These are phyloP conservation scores for Juglanconis sp. DNA, from an alignment of 2,329 filamentous ascomycete species.

Conservation along the genomic window DNA sequence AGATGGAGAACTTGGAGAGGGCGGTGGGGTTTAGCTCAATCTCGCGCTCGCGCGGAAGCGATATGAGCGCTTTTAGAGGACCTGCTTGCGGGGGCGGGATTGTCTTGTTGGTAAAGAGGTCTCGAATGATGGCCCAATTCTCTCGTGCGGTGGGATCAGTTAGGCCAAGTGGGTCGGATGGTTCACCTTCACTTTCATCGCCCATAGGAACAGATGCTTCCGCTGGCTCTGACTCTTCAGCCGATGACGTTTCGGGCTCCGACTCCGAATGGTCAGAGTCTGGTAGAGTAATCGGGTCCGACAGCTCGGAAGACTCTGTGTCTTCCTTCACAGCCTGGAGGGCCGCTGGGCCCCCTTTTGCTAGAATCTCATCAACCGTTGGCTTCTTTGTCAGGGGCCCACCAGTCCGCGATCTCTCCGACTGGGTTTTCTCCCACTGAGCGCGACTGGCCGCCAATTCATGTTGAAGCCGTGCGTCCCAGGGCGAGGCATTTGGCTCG, in stretches of 20 bases:
- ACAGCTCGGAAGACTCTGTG: background rate
- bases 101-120: background rate
- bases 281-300: background rate
- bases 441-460: background rate
- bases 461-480: background rate
- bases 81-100: background rate
- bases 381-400: background rate
- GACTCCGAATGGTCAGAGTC: background rate
- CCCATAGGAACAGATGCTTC: background rate
- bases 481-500: background rate
- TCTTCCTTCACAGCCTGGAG: background rate
- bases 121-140: background rate
- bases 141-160: background rate
- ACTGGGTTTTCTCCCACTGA: background rate
- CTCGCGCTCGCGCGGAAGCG: background rate
- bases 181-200: background rate
- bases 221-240: background rate
- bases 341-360: background rate
- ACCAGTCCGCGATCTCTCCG: background rate
- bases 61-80: background rate
- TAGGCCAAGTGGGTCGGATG: background rate
- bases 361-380: conserved; percentile 9
- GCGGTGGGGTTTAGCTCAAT: background rate
- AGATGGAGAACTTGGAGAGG: background rate
- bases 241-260: background rate